Conservation (phyloP, 768 basidiomycete genomes). For the Artomyces pyxidatus region DNA sequence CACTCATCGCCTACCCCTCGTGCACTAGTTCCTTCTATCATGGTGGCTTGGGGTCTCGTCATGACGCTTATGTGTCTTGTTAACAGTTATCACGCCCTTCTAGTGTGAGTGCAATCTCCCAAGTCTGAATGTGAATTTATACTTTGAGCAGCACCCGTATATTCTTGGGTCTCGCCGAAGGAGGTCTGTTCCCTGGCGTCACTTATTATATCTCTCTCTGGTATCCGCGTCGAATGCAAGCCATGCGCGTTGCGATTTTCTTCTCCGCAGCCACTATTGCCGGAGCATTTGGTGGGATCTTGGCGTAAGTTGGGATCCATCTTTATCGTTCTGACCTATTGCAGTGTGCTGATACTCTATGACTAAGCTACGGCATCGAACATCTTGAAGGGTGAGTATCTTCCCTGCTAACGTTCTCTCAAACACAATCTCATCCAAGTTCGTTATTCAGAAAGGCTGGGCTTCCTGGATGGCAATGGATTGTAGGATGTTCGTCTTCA, state of each 20-base stretch:
- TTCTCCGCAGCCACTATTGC: constrained; percentile 54
- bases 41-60: constrained; percentile 32
- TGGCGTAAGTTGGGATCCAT: constrained; percentile 27
- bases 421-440: no score
- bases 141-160: constrained; percentile 25
- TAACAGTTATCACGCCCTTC: constrained; percentile 23
- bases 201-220: constrained; percentile 45
- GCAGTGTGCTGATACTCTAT: neutral
- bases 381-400: constrained; percentile 38
- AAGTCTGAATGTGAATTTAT: neutral
- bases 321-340: neutral
- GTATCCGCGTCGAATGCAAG: constrained; percentile 54
- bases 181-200: constrained; percentile 32
- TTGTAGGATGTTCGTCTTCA: no score
- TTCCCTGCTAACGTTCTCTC: no score
- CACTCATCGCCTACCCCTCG: constrained; percentile 1
- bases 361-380: constrained; percentile 26
- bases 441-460: constrained; percentile 20
- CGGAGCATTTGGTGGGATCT: constrained; percentile 40
- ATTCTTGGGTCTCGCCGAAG: constrained; percentile 41
- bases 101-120: constrained; percentile 22
- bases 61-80: constrained; percentile 33
- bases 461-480: constrained; percentile 39
- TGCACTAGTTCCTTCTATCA: constrained; percentile 29
- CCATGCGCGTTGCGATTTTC: constrained; percentile 52